These are phyloP conservation scores for Angophora floribunda DNA, from an alignment of 345 rosid genomes.

Conservation along the genomic window DNA sequence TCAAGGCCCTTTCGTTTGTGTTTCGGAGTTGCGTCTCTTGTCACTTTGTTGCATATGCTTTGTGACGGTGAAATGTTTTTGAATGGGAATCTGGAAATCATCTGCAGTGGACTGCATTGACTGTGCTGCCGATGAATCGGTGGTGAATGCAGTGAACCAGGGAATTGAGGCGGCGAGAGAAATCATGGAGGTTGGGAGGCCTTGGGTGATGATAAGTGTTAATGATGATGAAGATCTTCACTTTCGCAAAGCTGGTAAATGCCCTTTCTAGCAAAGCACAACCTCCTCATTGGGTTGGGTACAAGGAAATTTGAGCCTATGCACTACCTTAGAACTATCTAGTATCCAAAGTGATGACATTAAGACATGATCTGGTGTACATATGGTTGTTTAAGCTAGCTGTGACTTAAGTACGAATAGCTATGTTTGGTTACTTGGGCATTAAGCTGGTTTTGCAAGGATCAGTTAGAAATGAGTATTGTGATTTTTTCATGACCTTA, in stretches of 20 bases:
- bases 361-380: neutral
- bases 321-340: neutral
- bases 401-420: neutral
- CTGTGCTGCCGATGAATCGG: constrained; percentile 56
- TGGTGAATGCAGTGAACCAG: constrained; percentile 47
- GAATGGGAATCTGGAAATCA: neutral
- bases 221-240: constrained; percentile 60
- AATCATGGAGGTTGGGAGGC: constrained; percentile 33
- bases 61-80: neutral
- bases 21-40: neutral
- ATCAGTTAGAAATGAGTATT: neutral
- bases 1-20: neutral
- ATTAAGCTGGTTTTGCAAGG: neutral
- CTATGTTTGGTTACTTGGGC: neutral
- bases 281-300: neutral
- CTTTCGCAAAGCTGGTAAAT: constrained; percentile 52
- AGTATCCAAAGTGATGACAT: neutral
- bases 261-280: neutral
- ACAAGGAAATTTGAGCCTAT: neutral
- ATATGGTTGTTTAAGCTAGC: neutral
- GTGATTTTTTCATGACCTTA: neutral
- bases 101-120: constrained; percentile 57
- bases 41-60: neutral
- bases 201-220: constrained; percentile 64
- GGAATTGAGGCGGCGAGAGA: constrained; percentile 42